Conservation (phyloP, 1,284 basidiomycete genomes). For the Coniferiporia weirii region DNA sequence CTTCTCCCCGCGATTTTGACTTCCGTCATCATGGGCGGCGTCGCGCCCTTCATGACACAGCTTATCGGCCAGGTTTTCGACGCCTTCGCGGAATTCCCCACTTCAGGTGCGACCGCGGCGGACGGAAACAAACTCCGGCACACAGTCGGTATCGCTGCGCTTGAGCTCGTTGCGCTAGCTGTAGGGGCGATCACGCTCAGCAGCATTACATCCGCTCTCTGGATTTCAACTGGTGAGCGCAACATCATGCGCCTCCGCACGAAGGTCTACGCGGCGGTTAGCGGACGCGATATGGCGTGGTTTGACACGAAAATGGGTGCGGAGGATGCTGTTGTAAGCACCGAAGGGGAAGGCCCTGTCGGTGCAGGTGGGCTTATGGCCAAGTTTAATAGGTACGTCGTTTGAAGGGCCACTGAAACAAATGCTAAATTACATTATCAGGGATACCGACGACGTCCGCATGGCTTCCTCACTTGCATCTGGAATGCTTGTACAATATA, state of each 20-base stretch:
- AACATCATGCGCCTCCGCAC: slow-evolving; percentile 68
- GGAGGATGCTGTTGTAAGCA: slow-evolving; percentile 43
- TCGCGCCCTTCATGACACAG: slow-evolving; percentile 92
- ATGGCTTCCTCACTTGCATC: slow-evolving; percentile 75
- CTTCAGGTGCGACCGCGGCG: slow-evolving; percentile 23
- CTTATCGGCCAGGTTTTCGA: slow-evolving; percentile 86
- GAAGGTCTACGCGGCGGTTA: slow-evolving; percentile 67
- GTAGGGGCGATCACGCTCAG: slow-evolving; percentile 67
- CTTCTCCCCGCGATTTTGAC: slow-evolving; percentile 69
- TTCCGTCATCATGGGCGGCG: slow-evolving; percentile 66
- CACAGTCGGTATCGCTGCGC: slow-evolving; percentile 54
- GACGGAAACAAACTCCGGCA: slow-evolving; percentile 51
- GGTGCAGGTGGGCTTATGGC: slow-evolving; percentile 94
- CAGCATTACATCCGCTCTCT: slow-evolving; percentile 71
- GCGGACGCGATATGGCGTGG: slow-evolving; percentile 77
- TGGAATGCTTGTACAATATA: slow-evolving; percentile 76
- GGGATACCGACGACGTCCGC: slow-evolving; percentile 93
- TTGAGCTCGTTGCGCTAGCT: slow-evolving; percentile 72
- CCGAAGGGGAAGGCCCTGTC: slow-evolving; percentile 47
- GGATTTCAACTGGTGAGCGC: slow-evolving; percentile 86
- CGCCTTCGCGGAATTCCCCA: slow-evolving; percentile 61
- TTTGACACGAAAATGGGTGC: slow-evolving; percentile 81
- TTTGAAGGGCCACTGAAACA: slow-evolving; percentile 10
- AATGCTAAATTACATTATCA: slow-evolving; percentile 30
- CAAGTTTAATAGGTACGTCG: slow-evolving; percentile 78